Conservation (phyloP, 176 grass and related monocot species). For the Musa schizocarpa region DNA sequence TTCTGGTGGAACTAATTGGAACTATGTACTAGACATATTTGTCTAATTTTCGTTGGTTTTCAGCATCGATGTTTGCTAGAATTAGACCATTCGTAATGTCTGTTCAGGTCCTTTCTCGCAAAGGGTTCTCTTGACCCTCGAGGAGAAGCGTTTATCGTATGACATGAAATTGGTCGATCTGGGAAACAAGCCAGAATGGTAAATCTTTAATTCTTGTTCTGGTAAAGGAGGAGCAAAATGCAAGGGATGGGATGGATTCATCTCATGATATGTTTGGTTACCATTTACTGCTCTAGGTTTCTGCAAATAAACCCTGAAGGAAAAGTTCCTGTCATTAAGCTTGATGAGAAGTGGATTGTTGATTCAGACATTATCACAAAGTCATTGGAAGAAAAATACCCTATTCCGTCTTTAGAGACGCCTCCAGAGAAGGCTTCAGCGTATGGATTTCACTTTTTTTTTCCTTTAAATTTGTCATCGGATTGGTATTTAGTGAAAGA, state of each 20-base stretch:
- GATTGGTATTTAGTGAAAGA: too few species aligned
- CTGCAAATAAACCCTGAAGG: conserved; percentile 76
- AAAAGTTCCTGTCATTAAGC: conserved; percentile 72
- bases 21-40: neutral
- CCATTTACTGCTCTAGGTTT: conserved; percentile 38
- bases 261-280: neutral
- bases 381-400: conserved; percentile 77
- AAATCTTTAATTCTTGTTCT: conserved; percentile 19
- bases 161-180: conserved; percentile 64
- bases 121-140: conserved; percentile 74
- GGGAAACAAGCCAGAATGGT: conserved; percentile 86
- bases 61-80: neutral
- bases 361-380: conserved; percentile 87
- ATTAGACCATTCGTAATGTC: neutral
- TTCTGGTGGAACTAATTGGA: neutral
- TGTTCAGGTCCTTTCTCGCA: conserved; percentile 73
- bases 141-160: conserved; percentile 74
- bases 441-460: conserved; percentile 27
- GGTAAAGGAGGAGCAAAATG: neutral
- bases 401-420: conserved; percentile 62
- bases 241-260: neutral
- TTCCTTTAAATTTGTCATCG: conserved; percentile 7
- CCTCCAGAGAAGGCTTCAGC: conserved; percentile 60
- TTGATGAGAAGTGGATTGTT: conserved; percentile 74
- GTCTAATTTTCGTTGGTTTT: neutral